These are phyloP conservation scores for Ustilago esculenta DNA, from an alignment of 1,284 basidiomycete species.

Conservation along the genomic window DNA sequence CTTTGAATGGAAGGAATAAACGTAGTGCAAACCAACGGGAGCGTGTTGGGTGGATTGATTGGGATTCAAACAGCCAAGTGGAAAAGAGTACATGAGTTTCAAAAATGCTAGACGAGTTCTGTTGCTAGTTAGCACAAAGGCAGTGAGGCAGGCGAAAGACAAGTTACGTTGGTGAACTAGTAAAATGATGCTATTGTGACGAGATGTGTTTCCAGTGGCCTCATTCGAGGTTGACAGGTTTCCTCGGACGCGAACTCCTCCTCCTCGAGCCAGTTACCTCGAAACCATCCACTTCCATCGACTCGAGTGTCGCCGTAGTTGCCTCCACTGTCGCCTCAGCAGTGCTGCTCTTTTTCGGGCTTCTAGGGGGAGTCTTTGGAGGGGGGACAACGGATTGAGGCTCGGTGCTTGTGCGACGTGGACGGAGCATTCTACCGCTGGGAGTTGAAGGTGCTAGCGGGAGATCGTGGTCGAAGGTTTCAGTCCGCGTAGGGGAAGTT, in stretches of 20 bases:
- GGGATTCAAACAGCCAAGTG: no score
- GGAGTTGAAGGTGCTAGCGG: slow-evolving; percentile 8
- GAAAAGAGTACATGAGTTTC: no score
- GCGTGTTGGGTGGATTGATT: no score
- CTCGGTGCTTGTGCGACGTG: slow-evolving; percentile 13
- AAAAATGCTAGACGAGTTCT: no score
- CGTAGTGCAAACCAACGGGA: no score
- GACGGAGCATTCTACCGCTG: slow-evolving; percentile 12
- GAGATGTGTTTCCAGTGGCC: background rate
- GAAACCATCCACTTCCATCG: slow-evolving; percentile 27
- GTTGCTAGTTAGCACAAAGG: no score
- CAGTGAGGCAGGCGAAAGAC: no score
- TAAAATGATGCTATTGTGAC: background rate
- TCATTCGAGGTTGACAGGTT: slow-evolving; percentile 34
- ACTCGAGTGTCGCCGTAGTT: no score
- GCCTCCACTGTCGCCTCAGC: background rate
- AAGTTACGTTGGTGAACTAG: no score
- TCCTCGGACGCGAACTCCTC: slow-evolving; percentile 24
- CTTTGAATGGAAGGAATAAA: no score
- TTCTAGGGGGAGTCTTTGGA: slow-evolving; percentile 16
- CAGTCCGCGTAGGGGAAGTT: background rate
- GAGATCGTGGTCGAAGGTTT: background rate
- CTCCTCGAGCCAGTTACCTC: slow-evolving; percentile 24
- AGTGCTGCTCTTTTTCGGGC: slow-evolving; percentile 2
- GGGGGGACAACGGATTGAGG: background rate